phyloP scores from a whole-genome alignment of 345 rosid genomes.

The Stellera chamaejasme region DNA sequence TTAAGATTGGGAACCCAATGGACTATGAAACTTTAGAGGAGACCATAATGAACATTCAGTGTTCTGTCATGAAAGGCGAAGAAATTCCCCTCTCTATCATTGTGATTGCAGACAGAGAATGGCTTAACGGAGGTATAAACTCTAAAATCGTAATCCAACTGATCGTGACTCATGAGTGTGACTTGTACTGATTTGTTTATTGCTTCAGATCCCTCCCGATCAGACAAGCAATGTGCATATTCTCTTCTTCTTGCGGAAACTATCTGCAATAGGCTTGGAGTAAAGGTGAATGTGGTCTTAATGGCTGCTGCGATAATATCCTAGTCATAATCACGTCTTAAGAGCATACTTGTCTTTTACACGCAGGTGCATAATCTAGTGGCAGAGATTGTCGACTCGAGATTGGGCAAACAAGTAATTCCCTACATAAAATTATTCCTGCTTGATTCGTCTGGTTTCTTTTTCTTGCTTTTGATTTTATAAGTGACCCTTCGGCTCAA shows the following conservation, averaged over 20 bases:
- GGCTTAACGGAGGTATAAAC: constrained; percentile 70
- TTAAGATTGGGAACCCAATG: constrained; percentile 85
- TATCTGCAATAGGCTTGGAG: constrained; percentile 79
- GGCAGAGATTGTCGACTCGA: constrained; percentile 86
- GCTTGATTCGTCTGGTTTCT: no score
- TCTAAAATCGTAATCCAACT: constrained; percentile 5
- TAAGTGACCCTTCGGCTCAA: no score
- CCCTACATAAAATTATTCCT: background rate
- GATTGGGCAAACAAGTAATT: constrained; percentile 84
- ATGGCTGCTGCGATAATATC: background rate
- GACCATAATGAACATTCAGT: constrained; percentile 44
- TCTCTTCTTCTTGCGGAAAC: constrained; percentile 92
- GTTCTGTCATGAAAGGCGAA: constrained; percentile 38
- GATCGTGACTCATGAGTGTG: background rate
- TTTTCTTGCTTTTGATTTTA: no score
- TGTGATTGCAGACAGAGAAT: constrained; percentile 79
- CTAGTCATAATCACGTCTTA: background rate
- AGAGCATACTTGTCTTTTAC: constrained; percentile 1
- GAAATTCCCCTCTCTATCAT: constrained; percentile 64
- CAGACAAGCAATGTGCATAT: constrained; percentile 86
- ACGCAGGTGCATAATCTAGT: constrained; percentile 85
- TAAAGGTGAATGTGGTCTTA: constrained; percentile 38
- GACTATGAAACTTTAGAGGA: constrained; percentile 64
- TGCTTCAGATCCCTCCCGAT: constrained; percentile 69
- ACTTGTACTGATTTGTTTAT: constrained; percentile 17